These are phyloP conservation scores for Populus hybrid DNA, from an alignment of 441 rosid genomes.

Conservation along the genomic window DNA sequence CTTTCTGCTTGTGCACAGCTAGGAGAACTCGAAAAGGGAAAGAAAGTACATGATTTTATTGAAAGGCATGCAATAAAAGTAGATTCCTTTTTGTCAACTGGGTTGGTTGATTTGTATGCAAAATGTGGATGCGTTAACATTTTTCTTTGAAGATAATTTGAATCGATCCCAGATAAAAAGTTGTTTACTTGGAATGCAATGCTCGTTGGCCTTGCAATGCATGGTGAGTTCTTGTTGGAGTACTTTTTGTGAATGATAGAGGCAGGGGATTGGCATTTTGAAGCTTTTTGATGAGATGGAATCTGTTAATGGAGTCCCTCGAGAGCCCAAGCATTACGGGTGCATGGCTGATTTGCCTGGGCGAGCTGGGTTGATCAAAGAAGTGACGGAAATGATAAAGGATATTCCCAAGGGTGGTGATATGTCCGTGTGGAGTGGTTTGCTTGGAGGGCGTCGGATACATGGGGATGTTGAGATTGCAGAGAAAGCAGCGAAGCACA, in stretches of 20 bases:
- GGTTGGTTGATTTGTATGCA: slow-evolving; percentile 58
- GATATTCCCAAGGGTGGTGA: slow-evolving; percentile 52
- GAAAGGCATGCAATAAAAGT: slow-evolving; percentile 29
- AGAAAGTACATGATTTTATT: slow-evolving; percentile 41
- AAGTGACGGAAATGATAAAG: slow-evolving; percentile 51
- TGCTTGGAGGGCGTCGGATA: slow-evolving; percentile 68
- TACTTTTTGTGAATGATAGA: slow-evolving; percentile 50
- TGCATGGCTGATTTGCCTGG: slow-evolving; percentile 75
- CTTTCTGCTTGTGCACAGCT: slow-evolving; percentile 75
- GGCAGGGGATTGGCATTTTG: slow-evolving; percentile 45
- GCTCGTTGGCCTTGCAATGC: slow-evolving; percentile 24
- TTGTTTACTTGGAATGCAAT: slow-evolving; percentile 58
- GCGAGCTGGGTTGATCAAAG: slow-evolving; percentile 57
- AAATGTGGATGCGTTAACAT: slow-evolving; percentile 53
- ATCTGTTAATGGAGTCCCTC: slow-evolving; percentile 33
- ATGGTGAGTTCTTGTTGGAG: slow-evolving; percentile 37
- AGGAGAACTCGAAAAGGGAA: slow-evolving; percentile 54
- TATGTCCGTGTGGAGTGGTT: slow-evolving; percentile 63
- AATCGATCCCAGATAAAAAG: slow-evolving; percentile 42
- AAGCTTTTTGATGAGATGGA: slow-evolving; percentile 56
- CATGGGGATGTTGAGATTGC: slow-evolving; percentile 62
- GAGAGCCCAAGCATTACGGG: slow-evolving; percentile 63
- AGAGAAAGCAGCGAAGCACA: slow-evolving; percentile 52
- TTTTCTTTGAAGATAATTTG: slow-evolving; percentile 40
- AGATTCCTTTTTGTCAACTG: slow-evolving; percentile 60